Base-by-base conservation (phyloP, 768 basidiomycete species). In the Pleurotus eryngii region DNA sequence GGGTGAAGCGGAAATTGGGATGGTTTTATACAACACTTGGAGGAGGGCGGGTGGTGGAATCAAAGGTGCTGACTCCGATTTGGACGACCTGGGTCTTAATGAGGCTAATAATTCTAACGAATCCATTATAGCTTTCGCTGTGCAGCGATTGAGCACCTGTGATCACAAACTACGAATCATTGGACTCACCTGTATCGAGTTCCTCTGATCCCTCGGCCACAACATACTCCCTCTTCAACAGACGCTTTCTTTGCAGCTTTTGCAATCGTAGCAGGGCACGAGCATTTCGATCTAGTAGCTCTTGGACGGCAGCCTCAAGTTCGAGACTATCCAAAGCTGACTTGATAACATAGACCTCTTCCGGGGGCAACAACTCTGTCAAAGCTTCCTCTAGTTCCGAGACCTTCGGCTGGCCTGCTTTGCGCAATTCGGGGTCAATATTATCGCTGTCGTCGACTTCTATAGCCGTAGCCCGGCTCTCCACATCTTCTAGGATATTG, bases 191-290 rank as follows among this genome's bases (percentile, higher is more conserved):
- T 59, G 81, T 82, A 61, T 90, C 85, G 87, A 87, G 91, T 68
- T 94, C 91, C 68, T 92, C 90, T 9, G 88, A 87, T 35, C 79
- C 87, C 65, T 84, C 81, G 65, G 84, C 79, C 3, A 84, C 83
- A 9, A 59, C 57, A 54, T 74, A 75, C 35, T 68, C 67, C 7
- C 74, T 80, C 39, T 74, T 76, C 14, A 74, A 75, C 27, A 89
- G 66, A 9, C 91, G 81, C 55, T 70, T 66, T 17, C 71, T 73
- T 64, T 93, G 91, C 48, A 93, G 74, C 61, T 83, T 80, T 61
- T 84, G 84, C 12, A 94, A 73, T 53, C 85, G 75, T 54, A 73
- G 67, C 47, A 94, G 71, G 3, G 91, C 90, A 24, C 70, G 75
- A 45, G 80, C 76, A 63, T 89, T 92, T 63, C 81, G 73, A 39